A percentile compares a stretch with the other conserved stretches of the same genome.
These are phyloP conservation scores for Chytridium lagenaria DNA, from an alignment of 371 early-diverging fungal genomes.

Conservation along the genomic window DNA sequence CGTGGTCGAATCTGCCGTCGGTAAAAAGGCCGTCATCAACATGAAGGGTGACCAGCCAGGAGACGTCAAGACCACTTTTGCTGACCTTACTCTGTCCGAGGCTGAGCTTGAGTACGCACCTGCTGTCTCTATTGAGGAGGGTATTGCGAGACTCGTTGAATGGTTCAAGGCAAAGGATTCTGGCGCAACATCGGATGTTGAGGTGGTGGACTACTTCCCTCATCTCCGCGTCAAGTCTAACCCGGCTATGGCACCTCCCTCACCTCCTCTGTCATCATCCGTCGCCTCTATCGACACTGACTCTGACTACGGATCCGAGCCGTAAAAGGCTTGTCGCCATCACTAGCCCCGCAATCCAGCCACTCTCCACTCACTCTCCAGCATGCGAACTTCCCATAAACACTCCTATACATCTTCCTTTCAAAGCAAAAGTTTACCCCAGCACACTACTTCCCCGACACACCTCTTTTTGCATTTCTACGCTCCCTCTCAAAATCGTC, in stretches of 20 bases:
- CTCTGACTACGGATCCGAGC: constrained; percentile 19
- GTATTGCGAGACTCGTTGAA: constrained; percentile 21
- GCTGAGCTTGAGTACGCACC: constrained; percentile 30
- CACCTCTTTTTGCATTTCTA: too few relatives aligned
- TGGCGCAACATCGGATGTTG: background rate
- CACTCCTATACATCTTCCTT: too few relatives aligned
- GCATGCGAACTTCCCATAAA: too few relatives aligned
- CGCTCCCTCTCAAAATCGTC: too few relatives aligned
- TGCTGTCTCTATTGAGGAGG: constrained; percentile 20
- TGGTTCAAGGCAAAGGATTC: constrained; percentile 21
- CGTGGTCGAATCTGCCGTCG: constrained; percentile 23
- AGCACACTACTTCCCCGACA: too few relatives aligned
- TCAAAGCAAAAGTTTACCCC: too few relatives aligned
- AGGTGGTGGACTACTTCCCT: background rate
- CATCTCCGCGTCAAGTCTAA: background rate
- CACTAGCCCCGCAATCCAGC: background rate
- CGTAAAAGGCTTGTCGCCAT: background rate
- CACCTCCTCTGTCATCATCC: constrained; percentile 7
- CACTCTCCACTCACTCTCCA: too few relatives aligned
- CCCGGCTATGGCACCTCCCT: background rate
- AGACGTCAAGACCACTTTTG: constrained; percentile 34
- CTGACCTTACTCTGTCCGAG: constrained; percentile 27
- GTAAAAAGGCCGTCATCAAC: constrained; percentile 20
- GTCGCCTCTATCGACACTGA: constrained; percentile 12
- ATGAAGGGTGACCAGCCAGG: constrained; percentile 33